Evolutionary conservation across 106 monocot genomes (phyloP), one percentile per base, ranked within the genome.

Genomic region (Acorus calamus): DNA sequence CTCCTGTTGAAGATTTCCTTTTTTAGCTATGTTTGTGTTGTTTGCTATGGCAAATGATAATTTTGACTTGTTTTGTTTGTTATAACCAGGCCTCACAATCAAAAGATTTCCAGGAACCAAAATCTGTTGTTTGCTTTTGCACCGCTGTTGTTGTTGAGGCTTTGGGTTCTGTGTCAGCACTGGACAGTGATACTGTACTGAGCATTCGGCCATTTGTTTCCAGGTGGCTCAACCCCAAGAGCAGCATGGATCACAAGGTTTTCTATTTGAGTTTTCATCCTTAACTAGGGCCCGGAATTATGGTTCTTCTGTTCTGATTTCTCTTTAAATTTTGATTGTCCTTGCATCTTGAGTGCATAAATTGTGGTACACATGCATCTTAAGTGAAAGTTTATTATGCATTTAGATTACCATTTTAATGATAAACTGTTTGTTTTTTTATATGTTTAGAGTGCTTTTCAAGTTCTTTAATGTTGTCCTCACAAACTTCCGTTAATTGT

Each of bases 61-160:
- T 53, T 53, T 68, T 45, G 44, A 14, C 64, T 74, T 71, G 3
- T 28, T 1, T 28, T 28, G 28, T 28, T 28, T 28, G 28, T 28
- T 28, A 28, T 28, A 28, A 28, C 1, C 61, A 96, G 96, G 91
- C 82, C 61, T 76, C 82, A 11, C 84, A 83, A 7, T 73, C 71
- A 7, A 87, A 82, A 67, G 69, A 77, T 3, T 91, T 87, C 56
- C 68, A 78, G 44, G 91, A 81, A 62, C 60, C 85, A n/a, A 83
- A 61, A 47, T 68, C 76, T 10, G 87, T 91, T 7, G 68, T 87
- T 61, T 82, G 78, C 66, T 96, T 96, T 71, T 90, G 74, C 52
- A 87, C 96, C 56, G 87, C 87, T n/a, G 76, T 96, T 43, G 66
- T 81, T 65, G 78, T 90, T 10, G 90, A 91, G 71, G 79, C 81